These are phyloP conservation scores for Rhodotorula graminis DNA, from an alignment of 768 basidiomycete species.

Conservation along the genomic window DNA sequence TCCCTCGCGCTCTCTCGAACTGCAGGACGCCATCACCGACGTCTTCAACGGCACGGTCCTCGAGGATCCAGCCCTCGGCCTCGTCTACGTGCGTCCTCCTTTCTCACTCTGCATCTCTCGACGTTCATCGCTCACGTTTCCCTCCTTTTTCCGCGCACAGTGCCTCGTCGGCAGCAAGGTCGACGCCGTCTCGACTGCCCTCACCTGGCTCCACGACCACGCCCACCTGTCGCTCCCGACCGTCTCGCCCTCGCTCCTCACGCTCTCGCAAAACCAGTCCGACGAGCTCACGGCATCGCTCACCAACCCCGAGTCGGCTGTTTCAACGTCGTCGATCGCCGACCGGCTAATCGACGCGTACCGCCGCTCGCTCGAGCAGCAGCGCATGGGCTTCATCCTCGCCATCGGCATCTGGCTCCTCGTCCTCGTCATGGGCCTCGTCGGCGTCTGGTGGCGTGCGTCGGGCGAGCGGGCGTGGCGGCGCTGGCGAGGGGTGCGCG, in stretches of 20 bases:
- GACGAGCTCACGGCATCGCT: slow-evolving; percentile 66
- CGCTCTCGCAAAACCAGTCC: slow-evolving; percentile 67
- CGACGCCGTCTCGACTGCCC: slow-evolving; percentile 71
- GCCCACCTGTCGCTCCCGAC: slow-evolving; percentile 72
- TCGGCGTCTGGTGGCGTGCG: slow-evolving; percentile 44
- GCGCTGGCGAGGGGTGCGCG: neutral
- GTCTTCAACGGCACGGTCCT: slow-evolving; percentile 77
- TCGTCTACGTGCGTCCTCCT: slow-evolving; percentile 54
- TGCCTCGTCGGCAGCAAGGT: slow-evolving; percentile 92
- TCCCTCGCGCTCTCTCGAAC: too few relatives aligned
- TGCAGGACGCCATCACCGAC: slow-evolving; percentile 17
- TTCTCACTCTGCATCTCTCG: neutral
- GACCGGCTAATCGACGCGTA: slow-evolving; percentile 70
- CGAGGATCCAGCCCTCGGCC: slow-evolving; percentile 73
- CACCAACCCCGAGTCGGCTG: slow-evolving; percentile 54
- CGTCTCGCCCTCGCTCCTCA: slow-evolving; percentile 67
- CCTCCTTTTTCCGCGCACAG: too few relatives aligned
- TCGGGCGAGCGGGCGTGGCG: slow-evolving; percentile 31
- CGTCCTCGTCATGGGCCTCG: slow-evolving; percentile 69
- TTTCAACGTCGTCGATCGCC: slow-evolving; percentile 58
- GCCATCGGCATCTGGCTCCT: slow-evolving; percentile 79
- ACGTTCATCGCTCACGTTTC: too few relatives aligned
- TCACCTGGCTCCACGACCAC: slow-evolving; percentile 88
- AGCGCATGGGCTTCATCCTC: slow-evolving; percentile 74
- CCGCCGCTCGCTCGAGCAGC: slow-evolving; percentile 65